These are phyloP conservation scores for Cyclotella baltica DNA, from an alignment of 108 stramenopile genomes.

Conservation along the genomic window DNA sequence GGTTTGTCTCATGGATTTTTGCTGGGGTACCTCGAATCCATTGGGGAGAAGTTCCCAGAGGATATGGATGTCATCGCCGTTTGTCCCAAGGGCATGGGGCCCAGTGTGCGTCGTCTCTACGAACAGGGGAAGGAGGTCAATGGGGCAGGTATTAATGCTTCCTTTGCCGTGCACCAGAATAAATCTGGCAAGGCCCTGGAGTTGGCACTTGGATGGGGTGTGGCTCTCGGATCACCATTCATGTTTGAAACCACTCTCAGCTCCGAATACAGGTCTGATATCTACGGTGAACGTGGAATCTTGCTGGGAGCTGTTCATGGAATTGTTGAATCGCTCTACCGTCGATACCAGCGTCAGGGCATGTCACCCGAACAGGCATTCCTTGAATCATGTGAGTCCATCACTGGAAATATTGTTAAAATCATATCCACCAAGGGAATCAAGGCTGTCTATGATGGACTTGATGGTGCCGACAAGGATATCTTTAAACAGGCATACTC, in stretches of 20 bases:
- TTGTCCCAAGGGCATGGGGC: constrained; percentile 99
- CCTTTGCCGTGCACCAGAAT: constrained; percentile 97
- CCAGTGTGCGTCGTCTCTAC: constrained; percentile 97
- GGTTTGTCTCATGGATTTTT: constrained; percentile 97
- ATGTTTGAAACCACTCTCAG: constrained; percentile 96
- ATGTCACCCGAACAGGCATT: constrained; percentile 97
- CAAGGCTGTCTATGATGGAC: constrained; percentile 94
- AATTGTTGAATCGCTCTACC: constrained; percentile 97
- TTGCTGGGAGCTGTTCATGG: constrained; percentile 97
- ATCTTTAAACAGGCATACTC: constrained; percentile 94
- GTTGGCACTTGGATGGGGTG: constrained; percentile 96
- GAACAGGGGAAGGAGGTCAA: constrained; percentile 99
- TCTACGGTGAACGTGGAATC: constrained; percentile 98
- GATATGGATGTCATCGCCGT: constrained; percentile 98
- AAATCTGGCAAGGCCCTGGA: constrained; percentile 94
- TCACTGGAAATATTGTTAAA: constrained; percentile 98
- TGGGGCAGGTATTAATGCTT: constrained; percentile 97
- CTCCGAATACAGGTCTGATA: constrained; percentile 97
- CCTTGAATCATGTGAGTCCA: constrained; percentile 92
- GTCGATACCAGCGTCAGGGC: constrained; percentile 96
- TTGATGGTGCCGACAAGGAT: constrained; percentile 88
- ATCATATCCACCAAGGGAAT: constrained; percentile 96
- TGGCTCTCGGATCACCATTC: constrained; percentile 97
- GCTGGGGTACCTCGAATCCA: constrained; percentile 95
- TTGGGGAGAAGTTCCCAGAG: constrained; percentile 94